A percentile compares a stretch with the other conserved stretches of the same genome.
These are phyloP conservation scores for Boletus fagicola DNA, from an alignment of 768 basidiomycete species.

Conservation along the genomic window DNA sequence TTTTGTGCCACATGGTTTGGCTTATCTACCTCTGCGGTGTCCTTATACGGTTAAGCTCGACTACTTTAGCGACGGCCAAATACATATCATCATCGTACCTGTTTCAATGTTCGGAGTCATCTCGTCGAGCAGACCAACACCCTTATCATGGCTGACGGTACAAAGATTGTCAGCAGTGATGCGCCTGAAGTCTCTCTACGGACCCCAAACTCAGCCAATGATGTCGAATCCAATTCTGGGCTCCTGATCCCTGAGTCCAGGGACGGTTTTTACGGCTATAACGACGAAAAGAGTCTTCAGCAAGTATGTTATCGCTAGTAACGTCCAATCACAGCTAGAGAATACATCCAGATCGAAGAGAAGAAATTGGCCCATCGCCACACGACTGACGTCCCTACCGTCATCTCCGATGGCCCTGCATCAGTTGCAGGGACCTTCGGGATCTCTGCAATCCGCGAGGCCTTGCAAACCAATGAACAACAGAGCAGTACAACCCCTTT, in stretches of 20 bases:
- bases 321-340: conserved; percentile 2
- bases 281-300: conserved; percentile 72
- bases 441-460: conserved; percentile 35
- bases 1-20: not conserved
- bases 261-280: conserved; percentile 79
- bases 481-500: conserved; percentile 17
- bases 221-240: conserved; percentile 25
- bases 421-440: conserved; percentile 42
- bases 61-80: conserved; percentile 7
- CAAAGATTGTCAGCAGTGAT: conserved; percentile 1
- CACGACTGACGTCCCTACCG: conserved; percentile 48
- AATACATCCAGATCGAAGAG: conserved; percentile 61
- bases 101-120: conserved; percentile 3
- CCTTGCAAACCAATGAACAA: conserved; percentile 22
- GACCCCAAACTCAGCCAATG: not conserved
- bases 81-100: conserved; percentile 6
- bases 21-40: not conserved
- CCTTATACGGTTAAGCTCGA: not conserved
- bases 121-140: not conserved
- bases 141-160: conserved; percentile 19
- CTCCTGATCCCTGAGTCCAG: conserved; percentile 48
- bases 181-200: not conserved
- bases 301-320: conserved; percentile 49
- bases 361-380: conserved; percentile 68
- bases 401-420: conserved; percentile 22